Percentiles rank a stretch among this genome's conserved stretches.
Conservation (phyloP, 768 basidiomycete genomes). For the Dendrothele bispora region DNA sequence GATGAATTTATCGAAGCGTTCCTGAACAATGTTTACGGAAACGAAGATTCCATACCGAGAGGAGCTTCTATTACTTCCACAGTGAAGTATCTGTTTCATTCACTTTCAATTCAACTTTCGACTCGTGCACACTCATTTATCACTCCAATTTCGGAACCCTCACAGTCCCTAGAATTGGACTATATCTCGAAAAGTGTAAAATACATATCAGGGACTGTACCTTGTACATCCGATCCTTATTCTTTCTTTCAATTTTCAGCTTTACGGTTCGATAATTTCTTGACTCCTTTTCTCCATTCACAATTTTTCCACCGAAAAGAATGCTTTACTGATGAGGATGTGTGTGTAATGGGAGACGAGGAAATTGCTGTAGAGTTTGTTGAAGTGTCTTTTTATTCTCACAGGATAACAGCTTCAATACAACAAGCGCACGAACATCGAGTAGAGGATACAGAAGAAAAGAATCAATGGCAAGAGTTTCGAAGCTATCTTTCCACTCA, state of each 20-base stretch:
- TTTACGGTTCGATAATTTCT: neutral
- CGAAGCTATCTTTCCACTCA: conserved; percentile 8
- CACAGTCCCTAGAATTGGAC: no score
- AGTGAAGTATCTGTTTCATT: neutral
- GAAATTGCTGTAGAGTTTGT: neutral
- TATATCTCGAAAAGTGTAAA: no score
- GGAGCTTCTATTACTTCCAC: neutral
- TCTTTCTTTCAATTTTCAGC: neutral
- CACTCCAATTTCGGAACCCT: neutral
- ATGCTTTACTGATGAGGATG: neutral
- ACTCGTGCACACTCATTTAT: neutral
- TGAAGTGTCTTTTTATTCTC: neutral
- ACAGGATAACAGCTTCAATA: neutral
- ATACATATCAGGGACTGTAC: neutral
- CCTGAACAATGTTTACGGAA: neutral
- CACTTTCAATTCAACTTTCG: neutral
- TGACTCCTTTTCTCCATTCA: no score
- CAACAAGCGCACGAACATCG: neutral
- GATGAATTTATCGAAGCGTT: neutral
- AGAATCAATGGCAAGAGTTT: conserved; percentile 13
- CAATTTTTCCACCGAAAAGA: neutral
- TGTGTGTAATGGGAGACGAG: neutral
- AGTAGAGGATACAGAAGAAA: neutral
- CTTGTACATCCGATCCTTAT: neutral
- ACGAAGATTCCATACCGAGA: neutral